These are phyloP conservation scores for Daldinia concentrica DNA, from an alignment of 495 filamentous ascomycete genomes.

Conservation along the genomic window DNA sequence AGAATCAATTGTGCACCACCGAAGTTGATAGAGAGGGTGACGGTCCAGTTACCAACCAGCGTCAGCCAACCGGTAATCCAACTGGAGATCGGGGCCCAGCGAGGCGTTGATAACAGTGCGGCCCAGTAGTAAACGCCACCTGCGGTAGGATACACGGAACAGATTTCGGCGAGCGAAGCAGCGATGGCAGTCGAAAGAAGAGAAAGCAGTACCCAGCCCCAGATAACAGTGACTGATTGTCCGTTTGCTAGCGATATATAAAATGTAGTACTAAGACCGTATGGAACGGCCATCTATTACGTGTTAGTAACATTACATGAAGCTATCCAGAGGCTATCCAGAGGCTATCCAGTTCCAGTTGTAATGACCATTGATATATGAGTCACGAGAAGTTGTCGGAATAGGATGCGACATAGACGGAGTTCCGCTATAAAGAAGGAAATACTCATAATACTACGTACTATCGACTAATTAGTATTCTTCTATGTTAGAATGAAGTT, in stretches of 20 bases:
- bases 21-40: constrained; percentile 74
- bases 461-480: constrained; percentile 40
- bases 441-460: constrained; percentile 15
- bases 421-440: background rate
- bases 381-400: background rate
- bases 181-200: constrained; percentile 68
- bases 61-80: constrained; percentile 76
- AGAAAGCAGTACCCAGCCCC: constrained; percentile 68
- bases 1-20: constrained; percentile 69
- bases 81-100: constrained; percentile 65
- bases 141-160: constrained; percentile 69
- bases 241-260: constrained; percentile 72
- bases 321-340: background rate
- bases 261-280: constrained; percentile 65
- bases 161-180: constrained; percentile 71
- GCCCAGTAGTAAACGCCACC: constrained; percentile 76
- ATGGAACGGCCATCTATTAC: constrained; percentile 28
- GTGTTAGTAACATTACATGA: constrained; percentile 3
- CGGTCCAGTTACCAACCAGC: constrained; percentile 68
- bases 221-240: constrained; percentile 58
- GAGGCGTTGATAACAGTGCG: constrained; percentile 65
- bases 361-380: constrained; percentile 31
- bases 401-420: background rate
- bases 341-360: background rate
- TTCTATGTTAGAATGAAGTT: background rate